Evolutionary conservation across 768 basidiomycete genomes (phyloP), one percentile per base, ranked within the genome.

Genomic region (Imleria badia): DNA sequence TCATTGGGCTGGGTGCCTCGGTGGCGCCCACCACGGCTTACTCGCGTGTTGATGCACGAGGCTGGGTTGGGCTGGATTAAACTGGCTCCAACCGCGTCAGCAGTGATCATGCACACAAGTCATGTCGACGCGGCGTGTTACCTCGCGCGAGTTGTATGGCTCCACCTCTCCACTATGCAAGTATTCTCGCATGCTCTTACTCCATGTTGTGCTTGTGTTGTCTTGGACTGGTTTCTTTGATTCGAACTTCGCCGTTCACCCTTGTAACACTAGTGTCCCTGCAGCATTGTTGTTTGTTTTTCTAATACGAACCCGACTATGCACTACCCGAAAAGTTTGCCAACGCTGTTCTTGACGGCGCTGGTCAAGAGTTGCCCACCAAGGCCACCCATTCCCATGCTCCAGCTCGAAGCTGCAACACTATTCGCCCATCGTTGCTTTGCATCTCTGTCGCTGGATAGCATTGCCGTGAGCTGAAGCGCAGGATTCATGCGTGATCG

Each of bases 401-500:
- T 76, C 86, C 91, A 91, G 35, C 79, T 80, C 3, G 81, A 81
- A n/a, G 85, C 77, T 13, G 83, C 81, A 17, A 91, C 78, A 26
- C 78, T 81, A 54, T 82, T 86, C 3, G 94, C 93, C 96, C 93
- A 98, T 48, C 85, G 83, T 62, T 87, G 83, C 71, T 97, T 97
- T 26, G 96, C 91, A 64, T 98, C 96, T 46, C 94, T 85, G 67
- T 96, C 94, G 44, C 88, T 89, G 63, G 15, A 65, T 33, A 33
- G 7, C 51, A 36, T 35, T 11, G 17, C 15, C 35, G 45, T 71
- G 26, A 66, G 56, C 20, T 15, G 48, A 49, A 26, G 41, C 52
- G 45, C 40, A 42, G 30, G 26, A 22, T 52, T 45, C 39, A 36
- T 55, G 44, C 7, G 34, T 14, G 51, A 60, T 54, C 31, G 19